Conservation (phyloP, 2,329 filamentous ascomycete species). For the Penicillium sp. region DNA sequence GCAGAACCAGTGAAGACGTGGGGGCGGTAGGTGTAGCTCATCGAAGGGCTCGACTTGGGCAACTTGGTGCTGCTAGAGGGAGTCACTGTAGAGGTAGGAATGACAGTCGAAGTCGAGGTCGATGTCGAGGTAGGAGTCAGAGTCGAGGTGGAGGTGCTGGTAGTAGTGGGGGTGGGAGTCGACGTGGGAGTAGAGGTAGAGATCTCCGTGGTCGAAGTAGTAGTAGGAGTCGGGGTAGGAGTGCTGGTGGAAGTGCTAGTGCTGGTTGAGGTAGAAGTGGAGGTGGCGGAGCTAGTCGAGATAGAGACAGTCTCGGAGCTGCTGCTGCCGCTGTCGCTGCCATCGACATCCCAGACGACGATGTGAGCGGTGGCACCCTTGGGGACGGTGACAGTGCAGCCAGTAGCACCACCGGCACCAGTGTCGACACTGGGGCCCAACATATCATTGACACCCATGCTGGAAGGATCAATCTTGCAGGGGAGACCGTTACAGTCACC, state of each 20-base stretch:
- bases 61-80: slow-evolving; percentile 22
- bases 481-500: slow-evolving; percentile 73
- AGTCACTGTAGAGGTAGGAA: slow-evolving; percentile 15
- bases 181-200: slow-evolving; percentile 24
- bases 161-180: slow-evolving; percentile 16
- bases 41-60: slow-evolving; percentile 23
- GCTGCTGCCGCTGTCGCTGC: slow-evolving; percentile 14
- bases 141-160: slow-evolving; percentile 14
- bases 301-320: slow-evolving; percentile 9
- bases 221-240: slow-evolving; percentile 18
- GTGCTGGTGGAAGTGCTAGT: slow-evolving; percentile 5
- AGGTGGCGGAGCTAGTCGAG: slow-evolving; percentile 15
- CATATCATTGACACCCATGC: slow-evolving; percentile 62
- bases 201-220: slow-evolving; percentile 21
- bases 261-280: slow-evolving; percentile 14
- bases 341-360: slow-evolving; percentile 58
- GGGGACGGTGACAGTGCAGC: slow-evolving; percentile 77
- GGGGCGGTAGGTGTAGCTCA: slow-evolving; percentile 35
- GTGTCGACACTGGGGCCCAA: slow-evolving; percentile 56
- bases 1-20: slow-evolving; percentile 32
- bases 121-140: slow-evolving; percentile 15
- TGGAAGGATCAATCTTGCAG: slow-evolving; percentile 69
- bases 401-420: slow-evolving; percentile 70
- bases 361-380: slow-evolving; percentile 69
- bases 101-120: slow-evolving; percentile 8